Conservation (phyloP, 2,329 filamentous ascomycete genomes). For the Trichophyton verrucosum region DNA sequence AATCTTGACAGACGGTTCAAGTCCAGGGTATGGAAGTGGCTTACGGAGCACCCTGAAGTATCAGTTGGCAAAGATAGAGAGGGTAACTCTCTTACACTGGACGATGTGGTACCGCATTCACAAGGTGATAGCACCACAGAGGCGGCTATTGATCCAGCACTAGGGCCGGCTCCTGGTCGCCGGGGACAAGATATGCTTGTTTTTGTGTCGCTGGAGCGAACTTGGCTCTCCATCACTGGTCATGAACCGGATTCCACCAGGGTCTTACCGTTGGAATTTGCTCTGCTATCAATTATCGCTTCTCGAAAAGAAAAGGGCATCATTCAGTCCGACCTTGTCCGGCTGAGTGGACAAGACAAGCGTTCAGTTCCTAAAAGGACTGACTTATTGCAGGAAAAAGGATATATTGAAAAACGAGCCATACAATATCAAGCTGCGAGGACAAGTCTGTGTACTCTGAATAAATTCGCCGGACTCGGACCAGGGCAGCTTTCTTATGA, state of each 20-base stretch:
- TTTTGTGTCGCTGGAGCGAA: conserved; percentile 42
- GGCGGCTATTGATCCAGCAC: background rate
- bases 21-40: conserved; percentile 46
- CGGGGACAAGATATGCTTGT: conserved; percentile 26
- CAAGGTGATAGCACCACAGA: conserved; percentile 6
- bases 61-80: conserved; percentile 35
- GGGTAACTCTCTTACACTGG: conserved; percentile 29
- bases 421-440: conserved; percentile 38
- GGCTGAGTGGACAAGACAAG: conserved; percentile 50
- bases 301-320: conserved; percentile 43
- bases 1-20: conserved; percentile 40
- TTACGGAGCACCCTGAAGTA: conserved; percentile 44
- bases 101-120: conserved; percentile 24
- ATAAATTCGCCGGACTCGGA: conserved; percentile 30
- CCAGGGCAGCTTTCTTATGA: conserved; percentile 7
- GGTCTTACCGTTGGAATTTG: conserved; percentile 44
- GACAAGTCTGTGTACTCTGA: conserved; percentile 46
- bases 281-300: conserved; percentile 47
- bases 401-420: conserved; percentile 48
- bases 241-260: conserved; percentile 45
- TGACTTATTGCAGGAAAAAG: conserved; percentile 43
- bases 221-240: conserved; percentile 49
- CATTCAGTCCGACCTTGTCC: conserved; percentile 44
- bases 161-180: background rate
- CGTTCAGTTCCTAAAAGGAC: conserved; percentile 51